A percentile compares a stretch with the other conserved stretches of the same genome.
These are phyloP conservation scores for Penicillium oxalicum DNA, from an alignment of 2,329 filamentous ascomycete genomes.

Conservation along the genomic window DNA sequence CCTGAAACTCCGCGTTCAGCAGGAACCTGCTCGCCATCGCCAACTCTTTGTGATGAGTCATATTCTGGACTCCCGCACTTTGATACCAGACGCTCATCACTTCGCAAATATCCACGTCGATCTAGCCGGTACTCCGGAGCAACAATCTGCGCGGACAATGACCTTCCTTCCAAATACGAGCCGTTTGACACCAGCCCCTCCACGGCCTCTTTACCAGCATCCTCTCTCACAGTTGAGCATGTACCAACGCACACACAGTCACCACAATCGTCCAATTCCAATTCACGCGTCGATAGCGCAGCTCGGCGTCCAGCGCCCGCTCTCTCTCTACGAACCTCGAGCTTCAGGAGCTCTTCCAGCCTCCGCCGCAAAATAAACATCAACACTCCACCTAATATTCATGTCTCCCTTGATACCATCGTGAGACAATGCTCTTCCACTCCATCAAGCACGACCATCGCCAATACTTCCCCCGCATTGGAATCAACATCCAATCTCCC, in stretches of 20 bases:
- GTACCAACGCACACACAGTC: neutral
- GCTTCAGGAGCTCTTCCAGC: conserved; percentile 19
- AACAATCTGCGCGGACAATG: conserved; percentile 23
- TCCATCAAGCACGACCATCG: conserved; percentile 16
- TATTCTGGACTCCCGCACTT: conserved; percentile 12
- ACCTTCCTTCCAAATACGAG: conserved; percentile 17
- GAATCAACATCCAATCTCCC: conserved; percentile 15
- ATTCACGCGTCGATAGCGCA: conserved; percentile 5
- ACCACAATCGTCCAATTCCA: neutral
- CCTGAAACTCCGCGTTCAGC: conserved; percentile 10
- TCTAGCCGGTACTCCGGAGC: conserved; percentile 29
- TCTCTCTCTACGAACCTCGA: conserved; percentile 12
- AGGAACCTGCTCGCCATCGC: conserved; percentile 3
- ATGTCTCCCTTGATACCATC: conserved; percentile 24
- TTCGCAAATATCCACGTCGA: conserved; percentile 23
- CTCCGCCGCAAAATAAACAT: conserved; percentile 14
- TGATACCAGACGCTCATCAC: conserved; percentile 20
- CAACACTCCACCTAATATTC: neutral
- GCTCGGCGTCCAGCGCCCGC: neutral
- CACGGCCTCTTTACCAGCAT: conserved; percentile 9
- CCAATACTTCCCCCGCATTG: conserved; percentile 9
- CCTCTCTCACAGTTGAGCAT: conserved; percentile 4
- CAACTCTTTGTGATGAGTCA: conserved; percentile 7
- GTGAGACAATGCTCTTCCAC: conserved; percentile 18
- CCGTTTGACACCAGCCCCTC: conserved; percentile 20